Evolutionary conservation across 129 eudicot genomes (phyloP), one percentile per base, ranked within the genome.

Genomic region (Pulicaria dysenterica): DNA sequence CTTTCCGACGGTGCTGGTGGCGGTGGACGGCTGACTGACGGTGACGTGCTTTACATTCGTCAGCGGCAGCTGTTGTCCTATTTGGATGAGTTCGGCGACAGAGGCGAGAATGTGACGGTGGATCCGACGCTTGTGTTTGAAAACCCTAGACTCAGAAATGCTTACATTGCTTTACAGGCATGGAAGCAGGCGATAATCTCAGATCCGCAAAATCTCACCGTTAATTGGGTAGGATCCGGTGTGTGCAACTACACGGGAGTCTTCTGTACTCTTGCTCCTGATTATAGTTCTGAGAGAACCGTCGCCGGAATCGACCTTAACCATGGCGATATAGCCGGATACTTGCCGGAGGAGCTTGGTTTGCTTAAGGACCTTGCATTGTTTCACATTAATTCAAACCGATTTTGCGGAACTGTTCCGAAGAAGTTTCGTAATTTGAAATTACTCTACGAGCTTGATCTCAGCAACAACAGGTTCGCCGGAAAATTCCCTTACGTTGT

Each of bases 391-490:
- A 92, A 92, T 60, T 78, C 91, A 1, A 92, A 92, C 45, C 77
- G 98, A 2, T 89, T 92, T 58, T 92, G 96, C 17, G 98, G 98
- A 3, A 86, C 88, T 0, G 70, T 92, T 3, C 96, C 94, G 19
- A 62, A 70, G 34, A 92, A 75, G 65, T 86, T 92, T 77, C 73
- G 55, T 8, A 56, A 81, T 3, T 72, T 92, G 80, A 85, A 69
- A 73, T 36, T 81, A 1, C 71, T 92, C 6, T 89, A 55, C 75
- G 98, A 92, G 74, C 79, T 92, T 38, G 98, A 92, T 69, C 45
- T 92, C 42, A 92, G 98, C 60, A 92, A 92, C 79, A 92, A 92
- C 84, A 75, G 98, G 79, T 92, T 92, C 57, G 96, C 91, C 31
- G 98, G 98, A n/a, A 83, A 77, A 67, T 92, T 92, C 62, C 96